Evolutionary conservation across 305 asterid species (phyloP), one percentile per base, ranked within the genome.

Genomic region (Ilex paraguariensis): DNA sequence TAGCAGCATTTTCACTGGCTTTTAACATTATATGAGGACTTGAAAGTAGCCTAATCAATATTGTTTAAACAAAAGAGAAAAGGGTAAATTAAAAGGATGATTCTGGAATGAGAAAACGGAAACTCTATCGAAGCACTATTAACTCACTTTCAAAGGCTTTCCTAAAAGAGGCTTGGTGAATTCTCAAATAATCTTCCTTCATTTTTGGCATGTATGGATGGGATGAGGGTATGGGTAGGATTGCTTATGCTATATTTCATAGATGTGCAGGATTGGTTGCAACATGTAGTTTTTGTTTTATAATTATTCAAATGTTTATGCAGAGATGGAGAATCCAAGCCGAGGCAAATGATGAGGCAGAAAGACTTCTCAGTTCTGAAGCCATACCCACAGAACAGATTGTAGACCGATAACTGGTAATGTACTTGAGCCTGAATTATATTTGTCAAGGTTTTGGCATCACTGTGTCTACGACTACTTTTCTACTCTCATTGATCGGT

Each of bases 281-380:
- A 0, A 46, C 49, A 30, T 62, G 50, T 63, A 30, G 36, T 33
- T 58, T 67, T 17, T 16, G 31, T 68, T 66, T 17, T 56, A 12
- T 30, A 13, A 4, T 46, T 46, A 3, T 13, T 46, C 52, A 32
- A 21, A 9, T 64, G 5, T 62, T n/a, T 48, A 67, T 73, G 70
- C 86, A 93, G 96, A 93, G 87, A 81, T 92, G 97, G 98, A 88
- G 65, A 70, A 40, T 82, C 60, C 97, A 92, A 81, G 98, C 92
- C 5, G 98, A 90, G 84, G 97, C 96, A 57, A 87, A 83, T 3
- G 96, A 93, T 60, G 97, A 90, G 71, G 97, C 92, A 0, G 97
- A 93, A 73, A 77, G 95, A 62, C 96, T 93, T 68, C 86, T 93
- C 21, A 86, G 90, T 58, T 84, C 98, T 14, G 97, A 91, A 65